These are phyloP conservation scores for Pelagomonas calceolata DNA, from an alignment of 108 stramenopile species.

Conservation along the genomic window DNA sequence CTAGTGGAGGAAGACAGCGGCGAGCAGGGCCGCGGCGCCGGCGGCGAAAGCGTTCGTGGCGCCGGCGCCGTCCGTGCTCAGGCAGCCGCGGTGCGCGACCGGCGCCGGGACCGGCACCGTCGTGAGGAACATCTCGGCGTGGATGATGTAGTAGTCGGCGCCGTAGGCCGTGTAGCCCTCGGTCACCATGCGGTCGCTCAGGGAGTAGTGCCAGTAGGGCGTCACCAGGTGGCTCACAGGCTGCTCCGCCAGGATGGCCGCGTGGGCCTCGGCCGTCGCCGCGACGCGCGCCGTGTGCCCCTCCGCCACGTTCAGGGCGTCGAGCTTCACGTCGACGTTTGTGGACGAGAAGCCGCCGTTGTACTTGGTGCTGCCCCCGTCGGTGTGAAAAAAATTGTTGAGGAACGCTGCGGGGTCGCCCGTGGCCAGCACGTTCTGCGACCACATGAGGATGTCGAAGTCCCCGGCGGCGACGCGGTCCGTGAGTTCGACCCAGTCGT, in stretches of 20 bases:
- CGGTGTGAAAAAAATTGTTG: conserved; percentile 9
- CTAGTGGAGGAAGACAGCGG: no score
- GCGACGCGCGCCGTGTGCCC: conserved; percentile 10
- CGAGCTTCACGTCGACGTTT: conserved; percentile 2
- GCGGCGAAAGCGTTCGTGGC: no score
- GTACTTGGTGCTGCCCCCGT: conserved; percentile 15
- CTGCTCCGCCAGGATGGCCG: background rate
- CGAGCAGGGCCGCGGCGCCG: no score
- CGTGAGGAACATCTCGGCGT: background rate
- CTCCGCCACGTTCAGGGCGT: conserved; percentile 1
- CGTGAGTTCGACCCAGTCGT: conserved; percentile 13
- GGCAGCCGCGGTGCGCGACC: no score
- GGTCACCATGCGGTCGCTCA: conserved; percentile 6
- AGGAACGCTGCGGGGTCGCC: conserved; percentile 13
- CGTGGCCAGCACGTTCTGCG: conserved; percentile 13
- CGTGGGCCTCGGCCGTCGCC: background rate
- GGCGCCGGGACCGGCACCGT: no score
- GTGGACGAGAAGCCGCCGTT: conserved; percentile 5
- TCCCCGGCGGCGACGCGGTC: conserved; percentile 10
- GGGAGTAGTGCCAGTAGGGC: conserved; percentile 15
- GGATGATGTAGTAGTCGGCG: conserved; percentile 17
- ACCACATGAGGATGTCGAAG: conserved; percentile 21
- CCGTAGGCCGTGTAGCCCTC: conserved; percentile 6
- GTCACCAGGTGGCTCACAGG: conserved; percentile 19
- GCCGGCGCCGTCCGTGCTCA: no score